A percentile compares a stretch with the other conserved stretches of the same genome.
Evolutionary conservation across 106 monocot genomes (phyloP).

Genomic region (Dendrobium chrysotoxum): DNA sequence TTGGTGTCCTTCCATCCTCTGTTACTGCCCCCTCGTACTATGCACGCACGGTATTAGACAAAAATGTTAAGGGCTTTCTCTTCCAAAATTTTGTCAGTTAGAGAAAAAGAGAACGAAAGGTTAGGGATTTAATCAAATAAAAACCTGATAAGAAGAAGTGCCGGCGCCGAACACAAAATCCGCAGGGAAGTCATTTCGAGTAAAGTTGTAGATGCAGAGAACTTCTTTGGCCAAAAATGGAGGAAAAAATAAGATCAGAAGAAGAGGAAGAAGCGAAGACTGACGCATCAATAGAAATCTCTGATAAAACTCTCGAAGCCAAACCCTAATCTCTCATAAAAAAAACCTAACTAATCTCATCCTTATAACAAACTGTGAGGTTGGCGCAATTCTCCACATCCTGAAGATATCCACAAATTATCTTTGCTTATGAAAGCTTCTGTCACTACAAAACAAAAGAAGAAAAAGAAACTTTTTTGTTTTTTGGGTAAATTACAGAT

Average conservation of each 20-base stretch:
- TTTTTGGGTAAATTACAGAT: too few relatives aligned
- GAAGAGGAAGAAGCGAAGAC: background rate
- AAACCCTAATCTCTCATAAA: too few relatives aligned
- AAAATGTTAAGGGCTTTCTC: background rate
- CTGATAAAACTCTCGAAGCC: background rate
- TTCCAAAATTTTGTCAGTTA: too few relatives aligned
- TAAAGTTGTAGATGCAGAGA: background rate
- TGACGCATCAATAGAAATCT: background rate
- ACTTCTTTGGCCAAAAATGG: background rate
- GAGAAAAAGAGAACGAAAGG: too few relatives aligned
- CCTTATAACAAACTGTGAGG: too few relatives aligned
- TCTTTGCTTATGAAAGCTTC: too few relatives aligned
- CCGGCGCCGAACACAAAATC: conserved; percentile 8
- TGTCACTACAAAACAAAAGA: too few relatives aligned
- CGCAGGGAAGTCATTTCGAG: background rate
- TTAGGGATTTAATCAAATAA: background rate
- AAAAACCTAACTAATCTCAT: too few relatives aligned
- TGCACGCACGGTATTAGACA: background rate
- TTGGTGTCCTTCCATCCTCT: conserved; percentile 18
- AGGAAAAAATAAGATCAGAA: background rate
- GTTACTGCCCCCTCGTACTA: conserved; percentile 14
- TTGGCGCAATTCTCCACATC: too few relatives aligned
- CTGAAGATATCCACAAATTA: too few relatives aligned
- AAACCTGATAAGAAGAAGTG: conserved; percentile 4
- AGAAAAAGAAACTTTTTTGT: too few relatives aligned